Evolutionary conservation across 805 yeast genomes (phyloP), one percentile per base, ranked within the genome.

Genomic region (Ogataea naganishii): DNA sequence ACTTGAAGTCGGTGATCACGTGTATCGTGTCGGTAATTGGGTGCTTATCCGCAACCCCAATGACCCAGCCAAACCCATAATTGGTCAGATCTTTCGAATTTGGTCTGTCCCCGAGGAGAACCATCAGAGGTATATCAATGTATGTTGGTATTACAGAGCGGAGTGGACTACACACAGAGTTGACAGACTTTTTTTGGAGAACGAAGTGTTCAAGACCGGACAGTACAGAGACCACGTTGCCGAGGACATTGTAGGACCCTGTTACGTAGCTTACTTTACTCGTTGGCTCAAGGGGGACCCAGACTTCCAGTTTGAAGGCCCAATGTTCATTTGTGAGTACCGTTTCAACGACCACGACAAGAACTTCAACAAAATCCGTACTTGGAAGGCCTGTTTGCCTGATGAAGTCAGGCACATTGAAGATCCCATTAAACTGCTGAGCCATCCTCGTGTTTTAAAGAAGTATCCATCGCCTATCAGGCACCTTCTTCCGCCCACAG

Each of bases 321-420:
- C 92, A 5, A 70, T 94, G 50, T 92, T 86, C 56, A 79, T 92
- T 43, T 92, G 97, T 61, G 98, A 92, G 56, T 83, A 75, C 53
- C 76, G 98, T 47, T 92, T 88, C 58, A 89, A 89, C 51, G 96
- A 89, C 51, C 68, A 73, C 32, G 95, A 84, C 46, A 83, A 84
- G 53, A 78, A 78, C 18, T 92, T 92, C 66, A 92, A 89, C 58
- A 81, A 89, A 51, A 92, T 92, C 46, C 72, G 97, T 49, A 89
- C 98, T 3, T 92, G 98, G 98, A 89, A 85, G 56, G 96, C 96
- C 6, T 92, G 97, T 63, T 67, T 92, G 41, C 98, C 98, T 0
- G 97, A 92, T 56, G 97, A 89, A 55, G 81, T 89, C 27, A 75
- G 97, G 46, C 86, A 81, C 40, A 63, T 66, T 32, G 89, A 83